These are phyloP conservation scores for Mikania micrantha DNA, from an alignment of 129 eudicot genomes.

Conservation along the genomic window DNA sequence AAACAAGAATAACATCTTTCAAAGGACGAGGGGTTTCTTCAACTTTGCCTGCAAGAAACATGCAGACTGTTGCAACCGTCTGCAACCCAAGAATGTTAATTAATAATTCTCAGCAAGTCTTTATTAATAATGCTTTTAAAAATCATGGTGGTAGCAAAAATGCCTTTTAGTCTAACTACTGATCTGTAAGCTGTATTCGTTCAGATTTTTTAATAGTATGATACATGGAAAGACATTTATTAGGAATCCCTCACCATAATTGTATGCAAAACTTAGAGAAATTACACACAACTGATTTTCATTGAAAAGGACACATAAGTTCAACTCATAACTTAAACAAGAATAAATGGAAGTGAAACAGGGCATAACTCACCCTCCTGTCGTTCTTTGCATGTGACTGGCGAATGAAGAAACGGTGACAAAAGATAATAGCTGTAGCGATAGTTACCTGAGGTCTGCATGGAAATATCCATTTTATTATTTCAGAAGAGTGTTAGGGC, in stretches of 20 bases:
- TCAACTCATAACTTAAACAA: not conserved
- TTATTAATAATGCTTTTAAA: not conserved
- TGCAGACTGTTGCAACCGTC: constrained; percentile 93
- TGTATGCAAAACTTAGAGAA: not conserved
- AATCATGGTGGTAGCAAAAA: not conserved
- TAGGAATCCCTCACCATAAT: not conserved
- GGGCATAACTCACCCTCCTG: constrained; percentile 43
- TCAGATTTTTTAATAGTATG: not conserved
- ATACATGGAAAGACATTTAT: not conserved
- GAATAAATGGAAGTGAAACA: not conserved
- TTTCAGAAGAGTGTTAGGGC: constrained; percentile 2
- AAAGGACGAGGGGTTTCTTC: constrained; percentile 98
- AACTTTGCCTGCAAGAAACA: constrained; percentile 99
- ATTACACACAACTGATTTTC: not conserved
- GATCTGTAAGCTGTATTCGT: not conserved
- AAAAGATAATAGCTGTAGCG: constrained; percentile 47
- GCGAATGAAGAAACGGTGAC: constrained; percentile 48
- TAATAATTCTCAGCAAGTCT: not conserved
- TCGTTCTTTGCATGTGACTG: constrained; percentile 47
- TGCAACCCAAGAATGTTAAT: constrained; percentile 33
- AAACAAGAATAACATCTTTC: constrained; percentile 86
- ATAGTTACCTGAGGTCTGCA: constrained; percentile 58
- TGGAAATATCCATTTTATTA: constrained; percentile 7
- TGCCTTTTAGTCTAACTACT: not conserved
- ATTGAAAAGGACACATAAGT: not conserved